phyloP scores from a whole-genome alignment of 176 grass and related monocot genomes.

The Triticum turgidum region DNA sequence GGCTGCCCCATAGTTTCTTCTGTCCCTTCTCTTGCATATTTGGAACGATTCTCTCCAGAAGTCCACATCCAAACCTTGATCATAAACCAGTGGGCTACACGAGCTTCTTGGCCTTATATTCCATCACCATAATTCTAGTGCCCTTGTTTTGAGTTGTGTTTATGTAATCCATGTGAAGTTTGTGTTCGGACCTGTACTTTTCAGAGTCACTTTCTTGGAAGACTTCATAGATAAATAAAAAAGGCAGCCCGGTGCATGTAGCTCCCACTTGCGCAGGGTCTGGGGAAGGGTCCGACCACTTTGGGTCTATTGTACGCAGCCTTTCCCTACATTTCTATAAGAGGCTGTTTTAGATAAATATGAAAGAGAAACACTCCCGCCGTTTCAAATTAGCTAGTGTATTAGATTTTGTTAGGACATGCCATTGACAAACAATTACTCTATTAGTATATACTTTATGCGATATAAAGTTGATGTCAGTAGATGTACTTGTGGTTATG shows the following conservation, averaged over 20 bases:
- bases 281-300: no score
- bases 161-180: neutral
- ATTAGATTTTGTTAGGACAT: neutral
- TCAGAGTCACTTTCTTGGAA: neutral
- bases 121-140: neutral
- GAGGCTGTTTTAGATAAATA: neutral
- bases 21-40: neutral
- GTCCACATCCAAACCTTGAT: constrained; percentile 19
- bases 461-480: neutral
- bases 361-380: neutral
- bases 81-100: neutral
- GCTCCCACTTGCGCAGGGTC: no score
- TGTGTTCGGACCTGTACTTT: neutral
- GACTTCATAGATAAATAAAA: neutral
- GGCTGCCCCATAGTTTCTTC: constrained; percentile 3
- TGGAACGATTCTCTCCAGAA: neutral
- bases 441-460: neutral
- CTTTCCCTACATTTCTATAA: no score
- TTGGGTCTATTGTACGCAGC: no score
- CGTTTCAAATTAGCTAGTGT: neutral
- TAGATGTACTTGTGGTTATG: neutral
- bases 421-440: neutral
- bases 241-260: no score
- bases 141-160: neutral
- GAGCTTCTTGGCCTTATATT: neutral